Conservation (phyloP, 164 flowering plant species). For the Vitis amurensis region DNA sequence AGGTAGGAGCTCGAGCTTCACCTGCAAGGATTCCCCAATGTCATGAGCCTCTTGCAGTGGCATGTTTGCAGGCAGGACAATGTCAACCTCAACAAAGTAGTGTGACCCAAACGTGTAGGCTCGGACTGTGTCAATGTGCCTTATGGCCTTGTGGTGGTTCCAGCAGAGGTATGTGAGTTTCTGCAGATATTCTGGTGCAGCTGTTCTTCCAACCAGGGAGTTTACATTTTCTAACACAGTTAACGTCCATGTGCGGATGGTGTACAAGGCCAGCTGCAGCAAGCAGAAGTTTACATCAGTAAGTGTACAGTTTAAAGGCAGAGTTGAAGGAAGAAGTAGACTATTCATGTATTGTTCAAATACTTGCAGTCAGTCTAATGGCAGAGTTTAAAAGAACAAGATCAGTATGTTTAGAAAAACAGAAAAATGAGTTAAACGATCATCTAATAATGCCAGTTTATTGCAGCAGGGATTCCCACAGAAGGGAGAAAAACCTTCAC, state of each 20-base stretch:
- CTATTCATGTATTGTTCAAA: too few relatives aligned
- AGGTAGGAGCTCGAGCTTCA: conserved; percentile 80
- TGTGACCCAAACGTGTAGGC: conserved; percentile 98
- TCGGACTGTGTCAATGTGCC: conserved; percentile 82
- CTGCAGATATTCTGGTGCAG: conserved; percentile 86
- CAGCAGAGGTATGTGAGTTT: conserved; percentile 90
- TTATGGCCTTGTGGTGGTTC: conserved; percentile 88
- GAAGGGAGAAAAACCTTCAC: too few relatives aligned
- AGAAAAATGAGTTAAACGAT: too few relatives aligned
- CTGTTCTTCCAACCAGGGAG: conserved; percentile 81
- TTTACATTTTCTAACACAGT: conserved; percentile 92
- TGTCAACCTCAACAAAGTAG: conserved; percentile 98
- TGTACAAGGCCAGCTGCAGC: conserved; percentile 87
- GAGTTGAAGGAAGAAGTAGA: too few relatives aligned
- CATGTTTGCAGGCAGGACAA: conserved; percentile 83
- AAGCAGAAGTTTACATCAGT: background rate
- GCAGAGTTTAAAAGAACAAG: too few relatives aligned
- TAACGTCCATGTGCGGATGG: conserved; percentile 88
- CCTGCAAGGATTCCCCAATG: conserved; percentile 86
- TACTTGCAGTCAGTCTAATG: too few relatives aligned
- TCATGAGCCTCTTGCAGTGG: conserved; percentile 87
- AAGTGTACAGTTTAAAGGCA: background rate
- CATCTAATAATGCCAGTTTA: too few relatives aligned
- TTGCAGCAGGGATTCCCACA: too few relatives aligned
- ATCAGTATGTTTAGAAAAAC: too few relatives aligned